Evolutionary conservation across 441 rosid species (phyloP).

Genomic region (Syzygium malaccense): DNA sequence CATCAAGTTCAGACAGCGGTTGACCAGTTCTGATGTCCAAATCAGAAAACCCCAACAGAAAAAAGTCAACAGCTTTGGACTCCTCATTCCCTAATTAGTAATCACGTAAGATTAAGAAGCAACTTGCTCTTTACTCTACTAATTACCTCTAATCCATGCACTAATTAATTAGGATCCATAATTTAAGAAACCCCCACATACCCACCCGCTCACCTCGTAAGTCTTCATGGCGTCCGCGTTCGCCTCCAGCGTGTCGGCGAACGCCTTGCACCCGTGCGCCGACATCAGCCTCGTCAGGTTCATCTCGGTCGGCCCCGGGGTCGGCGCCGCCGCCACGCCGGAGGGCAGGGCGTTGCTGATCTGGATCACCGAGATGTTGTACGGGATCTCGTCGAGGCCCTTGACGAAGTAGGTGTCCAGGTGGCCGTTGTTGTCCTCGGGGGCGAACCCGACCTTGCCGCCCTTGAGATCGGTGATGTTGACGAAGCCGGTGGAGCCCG

Average conservation of each 20-base stretch:
- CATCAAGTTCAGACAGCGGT: neutral
- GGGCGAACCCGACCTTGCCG: neutral
- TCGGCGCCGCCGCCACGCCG: conserved; percentile 63
- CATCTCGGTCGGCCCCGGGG: conserved; percentile 66
- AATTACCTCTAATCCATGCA: neutral
- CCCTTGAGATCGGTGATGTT: neutral
- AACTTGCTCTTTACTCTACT: neutral
- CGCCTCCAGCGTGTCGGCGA: conserved; percentile 68
- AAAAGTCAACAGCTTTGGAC: neutral
- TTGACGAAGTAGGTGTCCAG: neutral
- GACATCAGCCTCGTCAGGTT: conserved; percentile 76
- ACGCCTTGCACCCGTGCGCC: conserved; percentile 83
- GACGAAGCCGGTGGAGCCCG: neutral
- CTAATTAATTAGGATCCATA: neutral
- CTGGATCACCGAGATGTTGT: neutral
- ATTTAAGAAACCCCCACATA: neutral
- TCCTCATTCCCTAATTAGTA: neutral
- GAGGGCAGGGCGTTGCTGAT: conserved; percentile 26
- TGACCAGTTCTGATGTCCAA: neutral
- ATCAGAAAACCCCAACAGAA: neutral
- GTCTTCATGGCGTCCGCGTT: conserved; percentile 57
- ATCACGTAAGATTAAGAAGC: neutral
- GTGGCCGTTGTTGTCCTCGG: neutral
- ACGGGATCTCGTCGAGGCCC: neutral
- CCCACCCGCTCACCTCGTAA: conserved; percentile 40